Evolutionary conservation across 768 basidiomycete genomes (phyloP).

Genomic region (Melanogaster broomeanus): DNA sequence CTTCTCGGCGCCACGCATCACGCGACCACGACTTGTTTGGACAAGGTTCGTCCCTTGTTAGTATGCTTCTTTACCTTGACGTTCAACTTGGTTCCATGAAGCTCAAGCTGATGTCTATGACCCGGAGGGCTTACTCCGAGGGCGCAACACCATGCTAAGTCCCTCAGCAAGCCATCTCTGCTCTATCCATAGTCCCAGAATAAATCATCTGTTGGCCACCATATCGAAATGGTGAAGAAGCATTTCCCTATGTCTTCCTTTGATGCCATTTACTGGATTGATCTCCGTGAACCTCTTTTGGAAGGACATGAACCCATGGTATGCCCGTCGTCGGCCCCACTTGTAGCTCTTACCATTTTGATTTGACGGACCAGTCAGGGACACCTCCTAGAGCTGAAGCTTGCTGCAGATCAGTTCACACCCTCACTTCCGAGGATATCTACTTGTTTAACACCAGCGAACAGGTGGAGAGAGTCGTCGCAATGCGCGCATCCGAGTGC

Average conservation of each 20-base stretch:
- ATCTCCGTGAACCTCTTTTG: constrained; percentile 71
- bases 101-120: constrained; percentile 78
- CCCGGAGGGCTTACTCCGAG: constrained; percentile 63
- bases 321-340: constrained; percentile 1
- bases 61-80: neutral
- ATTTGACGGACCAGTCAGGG: constrained; percentile 50
- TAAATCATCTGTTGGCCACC: constrained; percentile 47
- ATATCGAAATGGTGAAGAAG: constrained; percentile 73
- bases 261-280: constrained; percentile 70
- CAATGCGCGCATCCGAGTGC: no score
- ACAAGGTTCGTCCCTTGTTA: constrained; percentile 34
- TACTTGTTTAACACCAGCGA: no score
- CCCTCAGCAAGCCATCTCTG: constrained; percentile 65
- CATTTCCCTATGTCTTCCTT: constrained; percentile 58
- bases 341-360: neutral
- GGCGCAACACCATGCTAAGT: constrained; percentile 70
- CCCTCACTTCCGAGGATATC: constrained; percentile 56
- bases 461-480: no score
- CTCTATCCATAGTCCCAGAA: constrained; percentile 37
- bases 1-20: constrained; percentile 44
- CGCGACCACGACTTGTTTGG: constrained; percentile 44
- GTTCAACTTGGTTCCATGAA: constrained; percentile 51
- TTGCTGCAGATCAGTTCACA: constrained; percentile 63
- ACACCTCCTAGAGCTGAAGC: constrained; percentile 77
- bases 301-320: constrained; percentile 72